These are phyloP conservation scores for Aspergillus latus DNA, from an alignment of 2,329 filamentous ascomycete genomes.

Conservation along the genomic window DNA sequence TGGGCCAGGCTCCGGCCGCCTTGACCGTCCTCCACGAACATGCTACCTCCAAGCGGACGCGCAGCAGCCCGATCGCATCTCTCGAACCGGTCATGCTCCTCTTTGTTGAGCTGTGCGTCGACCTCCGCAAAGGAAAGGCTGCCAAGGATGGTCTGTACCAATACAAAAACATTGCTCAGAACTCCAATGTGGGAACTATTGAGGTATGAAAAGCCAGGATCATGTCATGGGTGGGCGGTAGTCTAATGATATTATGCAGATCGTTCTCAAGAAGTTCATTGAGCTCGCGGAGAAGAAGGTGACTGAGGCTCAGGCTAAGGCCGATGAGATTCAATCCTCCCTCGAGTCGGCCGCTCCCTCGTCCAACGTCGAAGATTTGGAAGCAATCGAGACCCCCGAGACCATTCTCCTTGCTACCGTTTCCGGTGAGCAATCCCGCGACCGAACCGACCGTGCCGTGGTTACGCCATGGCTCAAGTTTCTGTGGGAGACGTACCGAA, in stretches of 20 bases:
- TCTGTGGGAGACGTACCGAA: slow-evolving; percentile 98
- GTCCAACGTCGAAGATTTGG: slow-evolving; percentile 85
- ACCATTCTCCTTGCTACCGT: slow-evolving; percentile 97
- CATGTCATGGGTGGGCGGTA: neutral
- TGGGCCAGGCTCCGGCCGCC: slow-evolving; percentile 88
- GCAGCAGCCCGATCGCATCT: slow-evolving; percentile 93
- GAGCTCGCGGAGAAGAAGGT: slow-evolving; percentile 96
- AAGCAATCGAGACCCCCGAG: slow-evolving; percentile 95
- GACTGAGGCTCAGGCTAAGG: slow-evolving; percentile 90
- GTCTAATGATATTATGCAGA: slow-evolving; percentile 45
- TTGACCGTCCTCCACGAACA: slow-evolving; percentile 96
- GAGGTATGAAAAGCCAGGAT: slow-evolving; percentile 59
- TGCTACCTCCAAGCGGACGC: slow-evolving; percentile 96
- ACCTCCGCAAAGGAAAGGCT: slow-evolving; percentile 95
- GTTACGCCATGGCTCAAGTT: slow-evolving; percentile 99
- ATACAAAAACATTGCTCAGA: slow-evolving; percentile 99
- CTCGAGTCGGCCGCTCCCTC: slow-evolving; percentile 73
- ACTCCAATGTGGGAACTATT: slow-evolving; percentile 97
- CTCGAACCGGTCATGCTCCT: slow-evolving; percentile 98
- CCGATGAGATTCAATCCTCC: slow-evolving; percentile 87
- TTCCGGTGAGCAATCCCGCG: slow-evolving; percentile 94
- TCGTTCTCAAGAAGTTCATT: slow-evolving; percentile 97
- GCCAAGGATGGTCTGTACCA: slow-evolving; percentile 99
- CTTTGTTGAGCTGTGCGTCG: slow-evolving; percentile 93
- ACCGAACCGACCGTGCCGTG: slow-evolving; percentile 95